Conservation (phyloP, 2,329 filamentous ascomycete species). For the Aspergillus calidoustus region DNA sequence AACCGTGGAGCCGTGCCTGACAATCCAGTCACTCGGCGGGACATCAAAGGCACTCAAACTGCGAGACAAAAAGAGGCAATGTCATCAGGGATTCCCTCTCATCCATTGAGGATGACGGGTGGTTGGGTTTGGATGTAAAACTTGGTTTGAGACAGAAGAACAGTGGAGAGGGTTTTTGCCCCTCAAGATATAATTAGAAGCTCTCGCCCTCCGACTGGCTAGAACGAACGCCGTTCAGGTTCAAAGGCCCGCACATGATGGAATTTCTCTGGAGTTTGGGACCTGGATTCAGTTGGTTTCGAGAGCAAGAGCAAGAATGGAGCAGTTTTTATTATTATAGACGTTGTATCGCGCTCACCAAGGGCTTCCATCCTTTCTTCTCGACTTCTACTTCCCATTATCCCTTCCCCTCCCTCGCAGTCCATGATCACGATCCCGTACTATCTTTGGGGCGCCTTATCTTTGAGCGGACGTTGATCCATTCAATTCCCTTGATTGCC, state of each 20-base stretch:
- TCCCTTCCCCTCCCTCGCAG: neutral
- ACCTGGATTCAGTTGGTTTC: neutral
- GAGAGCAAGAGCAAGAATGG: slow-evolving; percentile 1
- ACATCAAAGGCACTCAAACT: no score
- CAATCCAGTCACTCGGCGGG: neutral
- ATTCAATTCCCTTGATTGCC: slow-evolving; percentile 5
- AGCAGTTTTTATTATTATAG: slow-evolving; percentile 5
- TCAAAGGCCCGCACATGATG: neutral
- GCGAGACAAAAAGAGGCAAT: no score
- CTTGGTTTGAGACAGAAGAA: neutral
- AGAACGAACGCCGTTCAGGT: neutral
- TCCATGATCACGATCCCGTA: neutral
- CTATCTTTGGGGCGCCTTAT: slow-evolving; percentile 13
- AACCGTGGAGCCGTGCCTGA: neutral
- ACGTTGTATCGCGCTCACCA: neutral
- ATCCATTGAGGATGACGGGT: neutral
- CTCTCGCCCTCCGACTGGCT: neutral
- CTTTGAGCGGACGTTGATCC: slow-evolving; percentile 7
- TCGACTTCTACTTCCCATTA: neutral
- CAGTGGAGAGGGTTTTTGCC: neutral
- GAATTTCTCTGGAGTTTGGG: neutral
- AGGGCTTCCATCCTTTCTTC: neutral
- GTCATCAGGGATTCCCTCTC: neutral
- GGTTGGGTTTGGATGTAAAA: neutral
- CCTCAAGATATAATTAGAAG: slow-evolving; percentile 10